Evolutionary conservation across 2,329 filamentous ascomycete genomes (phyloP).

Genomic region (Paecilomyces sp.): DNA sequence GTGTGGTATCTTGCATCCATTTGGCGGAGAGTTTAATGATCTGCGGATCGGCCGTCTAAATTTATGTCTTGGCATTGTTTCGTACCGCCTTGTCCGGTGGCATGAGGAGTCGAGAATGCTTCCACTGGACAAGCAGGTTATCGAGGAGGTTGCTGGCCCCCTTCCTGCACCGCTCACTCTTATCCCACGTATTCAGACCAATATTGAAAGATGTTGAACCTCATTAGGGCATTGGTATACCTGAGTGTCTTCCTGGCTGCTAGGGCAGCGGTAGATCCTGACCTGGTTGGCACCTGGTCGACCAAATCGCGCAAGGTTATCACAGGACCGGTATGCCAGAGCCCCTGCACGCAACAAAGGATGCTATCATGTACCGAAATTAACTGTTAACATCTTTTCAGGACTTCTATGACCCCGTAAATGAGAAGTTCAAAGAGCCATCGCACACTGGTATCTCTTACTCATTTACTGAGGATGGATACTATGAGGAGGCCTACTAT

Average conservation of each 20-base stretch:
- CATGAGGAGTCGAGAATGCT: background rate
- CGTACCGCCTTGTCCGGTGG: background rate
- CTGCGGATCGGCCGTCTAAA: background rate
- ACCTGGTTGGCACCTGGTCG: slow-evolving; percentile 64
- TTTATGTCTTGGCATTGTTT: background rate
- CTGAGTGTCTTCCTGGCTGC: slow-evolving; percentile 31
- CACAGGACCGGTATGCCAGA: slow-evolving; percentile 57
- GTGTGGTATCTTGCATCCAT: background rate
- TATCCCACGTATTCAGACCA: slow-evolving; percentile 1
- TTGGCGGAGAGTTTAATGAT: background rate
- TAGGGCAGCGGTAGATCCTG: slow-evolving; percentile 36
- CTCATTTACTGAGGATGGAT: slow-evolving; percentile 62
- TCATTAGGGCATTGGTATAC: slow-evolving; percentile 22
- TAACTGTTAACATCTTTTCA: slow-evolving; percentile 23
- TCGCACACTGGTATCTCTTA: slow-evolving; percentile 63
- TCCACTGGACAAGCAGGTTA: background rate
- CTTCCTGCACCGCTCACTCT: background rate
- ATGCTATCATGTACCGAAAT: background rate
- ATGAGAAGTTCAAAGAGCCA: slow-evolving; percentile 61
- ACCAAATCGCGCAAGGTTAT: slow-evolving; percentile 63
- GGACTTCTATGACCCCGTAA: slow-evolving; percentile 63
- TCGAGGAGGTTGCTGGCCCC: background rate
- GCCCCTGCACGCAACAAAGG: background rate
- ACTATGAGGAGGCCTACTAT: slow-evolving; percentile 64
- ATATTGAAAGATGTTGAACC: slow-evolving; percentile 11